Evolutionary conservation across 2,329 filamentous ascomycete species (phyloP).

Genomic region (Nigrospora osmanthi): DNA sequence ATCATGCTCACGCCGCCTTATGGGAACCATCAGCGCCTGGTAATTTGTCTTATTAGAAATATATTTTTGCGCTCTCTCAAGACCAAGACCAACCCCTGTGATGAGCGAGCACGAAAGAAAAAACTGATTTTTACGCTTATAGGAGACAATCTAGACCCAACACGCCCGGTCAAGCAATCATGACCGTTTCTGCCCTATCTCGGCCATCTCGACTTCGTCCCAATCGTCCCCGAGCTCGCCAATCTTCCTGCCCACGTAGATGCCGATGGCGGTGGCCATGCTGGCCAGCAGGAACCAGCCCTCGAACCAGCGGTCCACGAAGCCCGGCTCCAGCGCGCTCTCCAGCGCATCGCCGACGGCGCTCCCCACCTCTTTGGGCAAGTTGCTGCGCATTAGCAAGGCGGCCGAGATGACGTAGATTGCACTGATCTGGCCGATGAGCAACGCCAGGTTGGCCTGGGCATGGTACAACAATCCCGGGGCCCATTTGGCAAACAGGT

Average conservation of each 20-base stretch:
- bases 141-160: not conserved
- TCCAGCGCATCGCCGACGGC: constrained; percentile 72
- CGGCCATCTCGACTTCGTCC: constrained; percentile 55
- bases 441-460: constrained; percentile 69
- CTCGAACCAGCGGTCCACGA: constrained; percentile 81
- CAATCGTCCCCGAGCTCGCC: constrained; percentile 45
- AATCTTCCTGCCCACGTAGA: constrained; percentile 64
- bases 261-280: constrained; percentile 57
- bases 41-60: too few relatives aligned
- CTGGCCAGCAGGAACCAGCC: constrained; percentile 73
- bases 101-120: too few relatives aligned
- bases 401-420: constrained; percentile 81
- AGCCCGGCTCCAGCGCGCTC: constrained; percentile 63
- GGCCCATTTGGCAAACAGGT: constrained; percentile 68
- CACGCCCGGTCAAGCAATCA: constrained; percentile 22
- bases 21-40: too few relatives aligned
- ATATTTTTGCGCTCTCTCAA: too few relatives aligned
- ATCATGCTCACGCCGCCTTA: too few relatives aligned
- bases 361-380: constrained; percentile 69
- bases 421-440: constrained; percentile 73
- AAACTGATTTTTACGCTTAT: too few relatives aligned
- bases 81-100: too few relatives aligned
- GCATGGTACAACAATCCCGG: constrained; percentile 65
- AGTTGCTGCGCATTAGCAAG: constrained; percentile 67
- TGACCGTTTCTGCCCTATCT: constrained; percentile 64